Base-by-base conservation (phyloP, 1,139 yeast genomes). In the Saccharomycopsis hybrid region DNA sequence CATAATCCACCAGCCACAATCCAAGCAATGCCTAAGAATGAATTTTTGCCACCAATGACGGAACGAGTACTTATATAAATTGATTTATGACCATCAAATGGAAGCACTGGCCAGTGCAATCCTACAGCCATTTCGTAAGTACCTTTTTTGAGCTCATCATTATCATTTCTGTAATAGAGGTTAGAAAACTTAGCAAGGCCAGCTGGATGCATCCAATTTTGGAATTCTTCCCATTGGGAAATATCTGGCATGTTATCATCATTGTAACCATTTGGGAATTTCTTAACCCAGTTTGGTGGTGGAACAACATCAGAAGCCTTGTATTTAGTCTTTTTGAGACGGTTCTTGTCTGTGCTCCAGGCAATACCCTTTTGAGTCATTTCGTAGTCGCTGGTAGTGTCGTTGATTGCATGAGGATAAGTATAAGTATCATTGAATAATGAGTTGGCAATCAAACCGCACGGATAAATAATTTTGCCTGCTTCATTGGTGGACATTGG, bases 141-240 rank as follows among this genome's bases (percentile, higher is more conserved):
- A 27, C 98, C 98, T 4, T 72, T 67, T 4, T 66, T 62, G 59
- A 92, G 67, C 2, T 70, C 64, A 35, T 78, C 78, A 43, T 81
- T 65, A 63, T 88, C 95, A 64, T 90, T 90, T 62, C 96, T 79
- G 57, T 81, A 71, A 2, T 85, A 88, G 62, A 92, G 71, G 66
- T 89, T 89, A 61, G 86, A 80, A 63, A 94, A 92, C 32, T 80
- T 80, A 7, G 97, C 83, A 55, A 94, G 73, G 0, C 92, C 97
- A 2, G 97, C 84, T 2, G 97, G 83, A 60, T 89, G 81, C 97
- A 92, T 90, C 99, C 99, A 92, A 65, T 90, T 92, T 68, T 92
- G 97, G 63, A 92, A 82, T 60, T 87, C 88, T 55, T 74, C 78
- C 92, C 94, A 84, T 7, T 71, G 68, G 25, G 83, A 73, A 44